A percentile compares a stretch with the other conserved stretches of the same genome.
phyloP scores from a whole-genome alignment of 75 land plant genomes.

The Adiantum capillusveneris region DNA sequence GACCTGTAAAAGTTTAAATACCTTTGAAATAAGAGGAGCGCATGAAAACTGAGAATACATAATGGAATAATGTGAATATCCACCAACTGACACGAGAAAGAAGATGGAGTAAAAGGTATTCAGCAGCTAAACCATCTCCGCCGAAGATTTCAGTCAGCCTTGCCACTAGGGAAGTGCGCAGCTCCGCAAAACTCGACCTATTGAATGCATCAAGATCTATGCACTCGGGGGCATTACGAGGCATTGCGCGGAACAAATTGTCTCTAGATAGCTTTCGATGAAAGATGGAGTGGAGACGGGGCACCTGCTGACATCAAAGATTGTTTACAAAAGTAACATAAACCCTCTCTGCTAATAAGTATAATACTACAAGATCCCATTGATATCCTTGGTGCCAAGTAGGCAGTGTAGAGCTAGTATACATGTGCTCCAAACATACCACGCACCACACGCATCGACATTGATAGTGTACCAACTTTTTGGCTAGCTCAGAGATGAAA shows the following conservation, averaged over 20 bases:
- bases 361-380: too few species aligned
- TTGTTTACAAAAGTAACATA: not conserved
- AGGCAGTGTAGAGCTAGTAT: too few species aligned
- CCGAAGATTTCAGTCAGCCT: slow-evolving; percentile 56
- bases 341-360: too few species aligned
- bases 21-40: not conserved
- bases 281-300: slow-evolving; percentile 74
- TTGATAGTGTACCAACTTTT: too few species aligned
- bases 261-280: slow-evolving; percentile 41
- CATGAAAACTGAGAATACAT: not conserved
- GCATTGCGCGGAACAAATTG: slow-evolving; percentile 22
- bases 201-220: not conserved
- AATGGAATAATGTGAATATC: too few species aligned
- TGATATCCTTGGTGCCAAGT: too few species aligned
- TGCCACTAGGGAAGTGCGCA: slow-evolving; percentile 45
- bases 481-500: too few species aligned
- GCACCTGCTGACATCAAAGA: slow-evolving; percentile 54
- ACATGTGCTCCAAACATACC: too few species aligned
- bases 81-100: slow-evolving; percentile 16
- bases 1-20: slow-evolving; percentile 36
- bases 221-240: not conserved
- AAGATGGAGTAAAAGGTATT: slow-evolving; percentile 74
- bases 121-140: slow-evolving; percentile 66
- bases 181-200: slow-evolving; percentile 8
- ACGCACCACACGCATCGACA: too few species aligned